Evolutionary conservation across 2,329 filamentous ascomycete species (phyloP).

Genomic region (Ophiostoma sp.): DNA sequence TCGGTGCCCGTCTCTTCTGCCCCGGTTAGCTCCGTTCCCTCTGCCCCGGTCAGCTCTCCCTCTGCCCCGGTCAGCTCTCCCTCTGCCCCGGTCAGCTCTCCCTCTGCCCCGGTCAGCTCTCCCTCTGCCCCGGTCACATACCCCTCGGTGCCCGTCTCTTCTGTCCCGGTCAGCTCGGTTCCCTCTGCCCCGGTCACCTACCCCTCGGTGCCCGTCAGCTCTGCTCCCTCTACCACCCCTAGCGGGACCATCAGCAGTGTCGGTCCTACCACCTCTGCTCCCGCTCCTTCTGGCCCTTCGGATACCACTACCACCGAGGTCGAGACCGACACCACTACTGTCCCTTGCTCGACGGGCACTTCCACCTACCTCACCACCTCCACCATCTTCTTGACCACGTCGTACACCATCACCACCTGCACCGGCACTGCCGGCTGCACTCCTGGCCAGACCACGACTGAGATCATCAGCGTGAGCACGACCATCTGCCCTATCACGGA

Average conservation of each 20-base stretch:
- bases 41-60: too few species aligned
- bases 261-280: background rate
- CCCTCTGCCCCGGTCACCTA: background rate
- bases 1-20: background rate
- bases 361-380: conserved; percentile 24
- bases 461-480: conserved; percentile 33
- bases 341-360: background rate
- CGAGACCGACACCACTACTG: background rate
- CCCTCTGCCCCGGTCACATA: background rate
- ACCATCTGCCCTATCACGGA: conserved; percentile 39
- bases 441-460: conserved; percentile 27
- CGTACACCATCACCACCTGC: conserved; percentile 32
- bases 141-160: background rate
- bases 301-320: conserved; percentile 8
- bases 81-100: background rate
- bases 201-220: background rate
- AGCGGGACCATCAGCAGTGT: background rate
- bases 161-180: background rate
- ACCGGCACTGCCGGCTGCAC: conserved; percentile 30
- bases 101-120: background rate
- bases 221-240: background rate
- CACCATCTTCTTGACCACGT: conserved; percentile 29
- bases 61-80: background rate
- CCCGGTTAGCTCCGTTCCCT: background rate
- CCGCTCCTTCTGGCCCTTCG: background rate